Conservation (phyloP, 768 basidiomycete genomes). For the Trametes cinnabarina region DNA sequence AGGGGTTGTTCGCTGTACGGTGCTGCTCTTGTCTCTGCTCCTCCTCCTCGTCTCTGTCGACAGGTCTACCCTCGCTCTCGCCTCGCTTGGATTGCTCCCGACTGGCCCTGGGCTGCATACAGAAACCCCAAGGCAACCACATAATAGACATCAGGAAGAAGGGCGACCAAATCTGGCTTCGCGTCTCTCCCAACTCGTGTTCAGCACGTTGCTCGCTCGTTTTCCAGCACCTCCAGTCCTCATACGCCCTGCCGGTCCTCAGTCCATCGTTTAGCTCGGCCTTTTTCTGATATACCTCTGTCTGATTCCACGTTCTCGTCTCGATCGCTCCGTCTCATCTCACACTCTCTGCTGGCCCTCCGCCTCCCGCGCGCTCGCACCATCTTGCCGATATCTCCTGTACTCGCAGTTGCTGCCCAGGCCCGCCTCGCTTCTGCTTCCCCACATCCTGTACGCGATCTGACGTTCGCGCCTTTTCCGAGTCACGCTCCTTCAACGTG, state of each 20-base stretch:
- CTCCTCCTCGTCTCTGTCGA: not conserved
- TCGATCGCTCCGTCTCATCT: not conserved
- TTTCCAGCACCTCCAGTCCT: constrained; percentile 28
- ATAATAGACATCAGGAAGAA: constrained; percentile 12
- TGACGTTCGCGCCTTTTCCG: constrained; percentile 14
- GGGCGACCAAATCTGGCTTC: constrained; percentile 25
- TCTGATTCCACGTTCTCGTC: constrained; percentile 12
- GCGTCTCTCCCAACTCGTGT: constrained; percentile 60
- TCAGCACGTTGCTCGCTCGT: constrained; percentile 66
- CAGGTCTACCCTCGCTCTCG: not conserved
- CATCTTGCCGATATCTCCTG: constrained; percentile 15
- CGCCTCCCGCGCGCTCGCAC: constrained; percentile 6
- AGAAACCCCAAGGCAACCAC: constrained; percentile 12
- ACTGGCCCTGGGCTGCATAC: constrained; percentile 3
- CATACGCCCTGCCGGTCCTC: not conserved
- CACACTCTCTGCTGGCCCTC: not conserved
- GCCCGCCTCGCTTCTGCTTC: constrained; percentile 6
- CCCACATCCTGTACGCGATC: constrained; percentile 15
- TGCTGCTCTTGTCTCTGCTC: not conserved
- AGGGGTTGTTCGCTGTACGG: not conserved
- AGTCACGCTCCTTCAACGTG: constrained; percentile 52
- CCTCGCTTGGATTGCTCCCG: not conserved
- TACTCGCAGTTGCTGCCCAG: not conserved
- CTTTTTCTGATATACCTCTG: constrained; percentile 16
- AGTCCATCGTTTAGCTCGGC: constrained; percentile 8